A percentile compares a stretch with the other conserved stretches of the same genome.
phyloP scores from a whole-genome alignment of 2,329 filamentous ascomycete species.

The Lachnellula occidentalis region DNA sequence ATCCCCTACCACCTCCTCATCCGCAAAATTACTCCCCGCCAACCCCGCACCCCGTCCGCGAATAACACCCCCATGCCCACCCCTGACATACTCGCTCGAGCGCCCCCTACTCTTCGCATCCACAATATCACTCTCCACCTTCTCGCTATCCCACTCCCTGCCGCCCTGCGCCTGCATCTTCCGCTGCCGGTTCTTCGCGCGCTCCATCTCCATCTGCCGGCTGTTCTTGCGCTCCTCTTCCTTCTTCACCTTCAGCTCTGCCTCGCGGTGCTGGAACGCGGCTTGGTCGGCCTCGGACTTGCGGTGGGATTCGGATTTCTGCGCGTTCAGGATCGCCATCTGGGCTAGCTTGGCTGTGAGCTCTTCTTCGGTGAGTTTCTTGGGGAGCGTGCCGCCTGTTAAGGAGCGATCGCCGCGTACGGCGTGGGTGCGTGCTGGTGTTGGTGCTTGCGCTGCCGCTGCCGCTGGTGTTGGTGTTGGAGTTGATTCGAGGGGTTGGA shows the following conservation, averaged over 20 bases:
- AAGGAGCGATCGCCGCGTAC: slow-evolving; percentile 49
- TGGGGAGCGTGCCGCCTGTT: slow-evolving; percentile 47
- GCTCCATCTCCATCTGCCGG: slow-evolving; percentile 31
- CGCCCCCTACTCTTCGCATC: slow-evolving; percentile 22
- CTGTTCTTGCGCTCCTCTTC: slow-evolving; percentile 26
- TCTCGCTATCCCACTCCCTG: slow-evolving; percentile 32
- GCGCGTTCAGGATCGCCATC: slow-evolving; percentile 56
- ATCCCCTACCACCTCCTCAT: slow-evolving; percentile 3
- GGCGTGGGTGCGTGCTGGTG: slow-evolving; percentile 32
- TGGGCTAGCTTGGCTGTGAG: slow-evolving; percentile 54
- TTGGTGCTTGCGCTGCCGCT: slow-evolving; percentile 8
- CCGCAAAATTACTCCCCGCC: slow-evolving; percentile 18
- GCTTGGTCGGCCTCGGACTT: slow-evolving; percentile 64
- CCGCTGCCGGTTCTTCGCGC: slow-evolving; percentile 31
- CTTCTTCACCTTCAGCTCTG: slow-evolving; percentile 36
- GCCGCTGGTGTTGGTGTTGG: slow-evolving; percentile 9
- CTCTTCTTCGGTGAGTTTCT: slow-evolving; percentile 60
- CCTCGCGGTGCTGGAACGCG: slow-evolving; percentile 58
- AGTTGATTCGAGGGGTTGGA: slow-evolving; percentile 4
- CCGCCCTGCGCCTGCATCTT: slow-evolving; percentile 31
- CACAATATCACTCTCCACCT: slow-evolving; percentile 28
- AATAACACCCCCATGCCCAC: slow-evolving; percentile 28
- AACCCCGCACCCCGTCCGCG: slow-evolving; percentile 19
- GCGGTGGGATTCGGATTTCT: slow-evolving; percentile 54
- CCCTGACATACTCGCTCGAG: slow-evolving; percentile 26